phyloP scores from a whole-genome alignment of 176 grass and related monocot species.

The Typha latifolia region DNA sequence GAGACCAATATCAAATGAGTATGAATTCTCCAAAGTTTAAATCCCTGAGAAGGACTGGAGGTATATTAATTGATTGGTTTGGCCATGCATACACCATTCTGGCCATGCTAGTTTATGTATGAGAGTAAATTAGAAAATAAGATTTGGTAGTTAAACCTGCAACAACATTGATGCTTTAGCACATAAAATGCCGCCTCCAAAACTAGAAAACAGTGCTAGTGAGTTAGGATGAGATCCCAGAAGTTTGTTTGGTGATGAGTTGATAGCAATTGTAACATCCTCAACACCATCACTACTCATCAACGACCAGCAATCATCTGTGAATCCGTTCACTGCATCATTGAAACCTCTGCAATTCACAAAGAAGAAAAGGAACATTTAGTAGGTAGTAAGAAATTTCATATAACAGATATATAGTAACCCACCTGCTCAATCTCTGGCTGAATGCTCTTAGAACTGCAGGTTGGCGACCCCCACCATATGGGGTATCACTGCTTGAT shows the following conservation, averaged over 20 bases:
- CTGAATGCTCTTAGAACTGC: slow-evolving; percentile 73
- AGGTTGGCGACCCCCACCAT: slow-evolving; percentile 65
- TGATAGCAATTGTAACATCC: slow-evolving; percentile 76
- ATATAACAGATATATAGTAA: neutral
- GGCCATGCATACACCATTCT: neutral
- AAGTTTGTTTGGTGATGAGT: slow-evolving; percentile 75
- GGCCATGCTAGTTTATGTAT: neutral
- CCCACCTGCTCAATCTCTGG: slow-evolving; percentile 84
- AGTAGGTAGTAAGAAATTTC: neutral
- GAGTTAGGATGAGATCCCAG: slow-evolving; percentile 45
- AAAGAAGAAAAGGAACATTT: neutral
- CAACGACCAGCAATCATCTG: slow-evolving; percentile 89
- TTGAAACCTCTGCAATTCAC: slow-evolving; percentile 75
- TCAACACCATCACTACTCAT: slow-evolving; percentile 70
- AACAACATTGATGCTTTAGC: slow-evolving; percentile 97
- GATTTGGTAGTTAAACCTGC: slow-evolving; percentile 35
- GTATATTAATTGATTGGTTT: too few relatives aligned
- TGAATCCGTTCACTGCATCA: slow-evolving; percentile 93
- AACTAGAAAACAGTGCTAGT: slow-evolving; percentile 46
- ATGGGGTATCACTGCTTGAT: slow-evolving; percentile 76
- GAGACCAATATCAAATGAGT: too few relatives aligned
- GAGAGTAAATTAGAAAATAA: neutral
- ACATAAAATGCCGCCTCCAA: slow-evolving; percentile 61
- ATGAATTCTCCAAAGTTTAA: too few relatives aligned
- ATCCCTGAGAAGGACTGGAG: too few relatives aligned